phyloP scores from a whole-genome alignment of 192 early-diverging fungal species.

The Podila horticola region DNA sequence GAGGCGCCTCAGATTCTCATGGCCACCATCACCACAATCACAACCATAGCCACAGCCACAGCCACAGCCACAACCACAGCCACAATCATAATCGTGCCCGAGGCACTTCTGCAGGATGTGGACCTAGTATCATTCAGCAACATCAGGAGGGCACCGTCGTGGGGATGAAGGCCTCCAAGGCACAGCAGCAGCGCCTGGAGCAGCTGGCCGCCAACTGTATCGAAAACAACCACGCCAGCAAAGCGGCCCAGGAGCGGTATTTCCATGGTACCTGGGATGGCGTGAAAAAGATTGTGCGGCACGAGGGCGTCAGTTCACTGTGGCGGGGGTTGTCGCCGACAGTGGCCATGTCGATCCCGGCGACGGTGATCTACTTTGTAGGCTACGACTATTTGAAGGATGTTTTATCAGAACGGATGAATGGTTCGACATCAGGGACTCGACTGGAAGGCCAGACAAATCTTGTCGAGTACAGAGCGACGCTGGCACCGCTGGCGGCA shows the following conservation, averaged over 20 bases:
- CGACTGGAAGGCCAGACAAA: slow-evolving; percentile 15
- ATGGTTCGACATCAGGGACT: slow-evolving; percentile 5
- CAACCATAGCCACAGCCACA: neutral
- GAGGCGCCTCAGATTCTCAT: neutral
- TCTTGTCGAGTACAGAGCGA: slow-evolving; percentile 27
- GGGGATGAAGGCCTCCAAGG: slow-evolving; percentile 13
- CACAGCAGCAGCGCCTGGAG: slow-evolving; percentile 36
- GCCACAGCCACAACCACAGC: slow-evolving; percentile 3
- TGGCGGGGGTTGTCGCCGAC: slow-evolving; percentile 92
- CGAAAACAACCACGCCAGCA: slow-evolving; percentile 26
- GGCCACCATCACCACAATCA: slow-evolving; percentile 1
- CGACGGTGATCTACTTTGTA: slow-evolving; percentile 94
- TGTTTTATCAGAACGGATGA: slow-evolving; percentile 26
- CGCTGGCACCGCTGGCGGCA: slow-evolving; percentile 60
- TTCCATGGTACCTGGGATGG: slow-evolving; percentile 69
- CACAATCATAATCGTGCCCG: slow-evolving; percentile 30
- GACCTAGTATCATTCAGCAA: slow-evolving; percentile 31
- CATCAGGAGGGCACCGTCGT: slow-evolving; percentile 58
- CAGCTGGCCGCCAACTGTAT: slow-evolving; percentile 46
- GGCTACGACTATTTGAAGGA: slow-evolving; percentile 92
- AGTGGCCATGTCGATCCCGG: slow-evolving; percentile 88
- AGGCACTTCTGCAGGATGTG: slow-evolving; percentile 19
- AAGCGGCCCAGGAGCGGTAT: slow-evolving; percentile 25
- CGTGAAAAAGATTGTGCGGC: slow-evolving; percentile 77
- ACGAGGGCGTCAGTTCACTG: slow-evolving; percentile 83